Percentiles rank a stretch among this genome's conserved stretches.
These are phyloP conservation scores for Stereum hirsutum DNA, from an alignment of 1,284 basidiomycete species.

Conservation along the genomic window DNA sequence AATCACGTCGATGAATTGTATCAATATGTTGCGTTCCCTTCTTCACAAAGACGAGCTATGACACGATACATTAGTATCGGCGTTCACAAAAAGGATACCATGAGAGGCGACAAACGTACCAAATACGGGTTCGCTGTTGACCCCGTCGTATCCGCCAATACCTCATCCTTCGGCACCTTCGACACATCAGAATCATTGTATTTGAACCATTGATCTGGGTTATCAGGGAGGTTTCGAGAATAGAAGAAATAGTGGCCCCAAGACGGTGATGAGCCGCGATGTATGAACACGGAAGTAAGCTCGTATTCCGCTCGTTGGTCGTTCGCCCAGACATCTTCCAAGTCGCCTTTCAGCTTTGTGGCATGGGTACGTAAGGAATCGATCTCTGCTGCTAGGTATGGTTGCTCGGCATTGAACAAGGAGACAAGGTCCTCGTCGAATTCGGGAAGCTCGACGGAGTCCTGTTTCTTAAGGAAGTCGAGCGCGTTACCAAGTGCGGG, in stretches of 20 bases:
- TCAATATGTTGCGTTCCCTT: conserved; percentile 68
- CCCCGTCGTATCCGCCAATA: conserved; percentile 72
- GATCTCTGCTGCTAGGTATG: conserved; percentile 50
- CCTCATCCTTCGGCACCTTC: conserved; percentile 65
- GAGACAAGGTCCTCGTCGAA: conserved; percentile 45
- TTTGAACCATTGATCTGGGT: conserved; percentile 86
- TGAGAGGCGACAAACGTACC: conserved; percentile 31
- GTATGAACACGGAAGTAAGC: conserved; percentile 93
- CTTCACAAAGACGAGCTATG: conserved; percentile 71
- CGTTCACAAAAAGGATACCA: not conserved
- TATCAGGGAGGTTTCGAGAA: conserved; percentile 68
- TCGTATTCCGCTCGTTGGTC: conserved; percentile 73
- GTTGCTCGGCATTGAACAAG: conserved; percentile 44
- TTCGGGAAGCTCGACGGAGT: conserved; percentile 29
- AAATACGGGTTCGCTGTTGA: conserved; percentile 78
- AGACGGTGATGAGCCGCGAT: conserved; percentile 78
- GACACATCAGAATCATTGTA: conserved; percentile 87
- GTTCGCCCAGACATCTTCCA: conserved; percentile 76
- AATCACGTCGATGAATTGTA: conserved; percentile 56
- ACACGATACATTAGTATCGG: conserved; percentile 1
- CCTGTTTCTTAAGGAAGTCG: conserved; percentile 44
- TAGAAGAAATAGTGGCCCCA: conserved; percentile 91
- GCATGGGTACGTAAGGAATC: conserved; percentile 47
- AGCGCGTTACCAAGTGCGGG: conserved; percentile 42
- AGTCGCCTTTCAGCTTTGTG: conserved; percentile 50